A percentile compares a stretch with the other conserved stretches of the same genome.
Conservation (phyloP, 2,329 filamentous ascomycete genomes). For the Aspergillus pseudoglaucus region DNA sequence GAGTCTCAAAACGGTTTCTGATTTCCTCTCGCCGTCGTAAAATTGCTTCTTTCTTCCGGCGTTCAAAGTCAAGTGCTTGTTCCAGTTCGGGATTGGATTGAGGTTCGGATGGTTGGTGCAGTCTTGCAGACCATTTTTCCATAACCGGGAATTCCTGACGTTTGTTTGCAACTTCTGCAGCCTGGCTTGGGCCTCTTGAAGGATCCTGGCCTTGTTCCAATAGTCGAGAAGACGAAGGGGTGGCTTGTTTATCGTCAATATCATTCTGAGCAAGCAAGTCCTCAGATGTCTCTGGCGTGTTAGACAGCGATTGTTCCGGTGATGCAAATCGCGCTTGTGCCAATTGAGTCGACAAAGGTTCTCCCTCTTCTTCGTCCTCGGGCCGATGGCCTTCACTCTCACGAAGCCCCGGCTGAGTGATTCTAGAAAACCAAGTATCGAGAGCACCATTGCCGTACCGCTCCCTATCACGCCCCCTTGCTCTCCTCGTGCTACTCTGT, state of each 20-base stretch:
- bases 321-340: conserved; percentile 10
- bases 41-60: conserved; percentile 30
- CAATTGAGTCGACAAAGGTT: conserved; percentile 7
- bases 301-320: not conserved
- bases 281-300: not conserved
- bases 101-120: conserved; percentile 12
- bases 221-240: not conserved
- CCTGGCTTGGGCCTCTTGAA: not conserved
- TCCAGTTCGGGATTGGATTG: conserved; percentile 15
- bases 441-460: conserved; percentile 21
- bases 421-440: conserved; percentile 25
- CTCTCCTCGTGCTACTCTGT: conserved; percentile 2
- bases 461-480: conserved; percentile 15
- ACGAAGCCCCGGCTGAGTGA: conserved; percentile 5
- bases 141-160: conserved; percentile 15
- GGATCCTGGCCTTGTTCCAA: not conserved
- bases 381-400: not conserved
- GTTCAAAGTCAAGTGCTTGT: conserved; percentile 34
- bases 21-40: conserved; percentile 18
- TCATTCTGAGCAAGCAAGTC: not conserved
- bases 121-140: conserved; percentile 17
- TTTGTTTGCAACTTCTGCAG: conserved; percentile 1
- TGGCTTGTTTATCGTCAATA: not conserved
- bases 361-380: not conserved
- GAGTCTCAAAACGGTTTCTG: conserved; percentile 1